A percentile compares a stretch with the other conserved stretches of the same genome.
Evolutionary conservation across 805 yeast species (phyloP).

Genomic region (Dipodascopsis tothii): DNA sequence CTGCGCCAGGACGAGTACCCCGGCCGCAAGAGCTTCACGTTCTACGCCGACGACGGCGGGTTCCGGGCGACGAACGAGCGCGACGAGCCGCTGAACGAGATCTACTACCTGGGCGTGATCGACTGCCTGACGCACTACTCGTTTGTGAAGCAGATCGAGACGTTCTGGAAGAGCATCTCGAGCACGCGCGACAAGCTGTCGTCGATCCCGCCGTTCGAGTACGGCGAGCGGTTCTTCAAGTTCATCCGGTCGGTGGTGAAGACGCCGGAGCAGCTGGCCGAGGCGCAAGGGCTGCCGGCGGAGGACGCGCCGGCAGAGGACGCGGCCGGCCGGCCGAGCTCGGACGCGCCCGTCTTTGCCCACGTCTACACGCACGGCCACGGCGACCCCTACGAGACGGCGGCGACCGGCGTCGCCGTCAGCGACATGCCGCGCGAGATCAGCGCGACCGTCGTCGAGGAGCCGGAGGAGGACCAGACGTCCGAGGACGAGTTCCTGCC

Average conservation of each 20-base stretch:
- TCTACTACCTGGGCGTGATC: slow-evolving; percentile 87
- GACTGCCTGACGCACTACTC: slow-evolving; percentile 81
- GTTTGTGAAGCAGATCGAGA: slow-evolving; percentile 67
- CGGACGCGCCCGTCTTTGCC: too few relatives aligned
- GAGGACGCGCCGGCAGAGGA: too few relatives aligned
- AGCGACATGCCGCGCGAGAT: too few relatives aligned
- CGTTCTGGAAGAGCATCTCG: slow-evolving; percentile 69
- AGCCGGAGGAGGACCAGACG: too few relatives aligned
- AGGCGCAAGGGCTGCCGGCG: too few relatives aligned
- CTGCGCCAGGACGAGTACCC: slow-evolving; percentile 24
- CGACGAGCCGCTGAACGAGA: slow-evolving; percentile 53
- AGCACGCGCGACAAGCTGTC: slow-evolving; percentile 67
- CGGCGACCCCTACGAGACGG: too few relatives aligned
- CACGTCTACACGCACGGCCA: too few relatives aligned
- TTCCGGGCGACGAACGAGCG: slow-evolving; percentile 60
- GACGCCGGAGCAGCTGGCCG: slow-evolving; percentile 1
- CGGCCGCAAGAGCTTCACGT: slow-evolving; percentile 39
- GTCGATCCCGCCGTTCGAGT: slow-evolving; percentile 84
- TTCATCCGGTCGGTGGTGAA: slow-evolving; percentile 44
- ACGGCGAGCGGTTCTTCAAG: slow-evolving; percentile 74
- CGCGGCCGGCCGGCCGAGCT: too few relatives aligned
- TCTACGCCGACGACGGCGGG: slow-evolving; percentile 81
- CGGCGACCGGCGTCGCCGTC: too few relatives aligned
- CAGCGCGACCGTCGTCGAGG: too few relatives aligned
- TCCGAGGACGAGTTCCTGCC: too few relatives aligned